Conservation (phyloP, 2,329 filamentous ascomycete species). For the Fusarium udum region DNA sequence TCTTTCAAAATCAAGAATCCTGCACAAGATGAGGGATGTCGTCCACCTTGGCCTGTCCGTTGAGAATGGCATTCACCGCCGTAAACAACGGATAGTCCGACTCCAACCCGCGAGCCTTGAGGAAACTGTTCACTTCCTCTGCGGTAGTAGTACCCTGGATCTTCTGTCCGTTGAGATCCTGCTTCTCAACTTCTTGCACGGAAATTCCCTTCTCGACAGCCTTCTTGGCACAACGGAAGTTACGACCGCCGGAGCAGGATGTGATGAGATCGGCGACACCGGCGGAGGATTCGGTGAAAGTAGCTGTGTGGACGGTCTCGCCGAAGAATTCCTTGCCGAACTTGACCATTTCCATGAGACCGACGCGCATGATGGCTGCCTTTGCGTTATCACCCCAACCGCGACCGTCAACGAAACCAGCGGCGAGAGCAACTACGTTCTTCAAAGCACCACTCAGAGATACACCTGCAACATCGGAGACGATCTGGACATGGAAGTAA, state of each 20-base stretch:
- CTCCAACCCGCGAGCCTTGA: constrained; percentile 81
- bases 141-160: constrained; percentile 94
- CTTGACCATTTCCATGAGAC: constrained; percentile 94
- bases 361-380: constrained; percentile 97
- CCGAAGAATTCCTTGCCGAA: constrained; percentile 95
- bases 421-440: constrained; percentile 94
- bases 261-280: constrained; percentile 97
- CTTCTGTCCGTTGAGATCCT: constrained; percentile 95
- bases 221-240: constrained; percentile 93
- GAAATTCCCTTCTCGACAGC: constrained; percentile 80
- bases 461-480: constrained; percentile 94
- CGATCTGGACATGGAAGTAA: constrained; percentile 97
- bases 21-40: constrained; percentile 79
- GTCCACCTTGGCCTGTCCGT: constrained; percentile 78
- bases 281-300: constrained; percentile 96
- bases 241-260: constrained; percentile 88
- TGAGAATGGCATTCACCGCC: constrained; percentile 82
- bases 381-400: constrained; percentile 99
- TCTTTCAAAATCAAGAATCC: constrained; percentile 38
- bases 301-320: constrained; percentile 79
- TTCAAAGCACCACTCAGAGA: constrained; percentile 95
- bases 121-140: constrained; percentile 87
- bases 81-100: constrained; percentile 92
- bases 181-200: constrained; percentile 87
- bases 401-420: constrained; percentile 92